phyloP scores from a whole-genome alignment of 108 stramenopile species.

The Epithemia pelagica region DNA sequence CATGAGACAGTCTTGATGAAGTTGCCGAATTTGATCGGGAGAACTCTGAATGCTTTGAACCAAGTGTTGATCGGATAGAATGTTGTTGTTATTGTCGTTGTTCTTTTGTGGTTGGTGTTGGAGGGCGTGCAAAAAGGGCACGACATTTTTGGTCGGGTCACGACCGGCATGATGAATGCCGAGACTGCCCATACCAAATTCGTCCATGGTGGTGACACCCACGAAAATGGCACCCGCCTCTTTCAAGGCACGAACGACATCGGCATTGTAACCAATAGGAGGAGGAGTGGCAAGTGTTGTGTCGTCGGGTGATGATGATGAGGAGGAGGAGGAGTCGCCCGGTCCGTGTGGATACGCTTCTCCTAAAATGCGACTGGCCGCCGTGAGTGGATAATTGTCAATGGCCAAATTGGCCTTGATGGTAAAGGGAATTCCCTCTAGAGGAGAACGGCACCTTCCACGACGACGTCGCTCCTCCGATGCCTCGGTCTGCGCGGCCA shows the following conservation, averaged over 20 bases:
- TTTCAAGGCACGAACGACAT: conserved; percentile 55
- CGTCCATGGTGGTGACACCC: conserved; percentile 93
- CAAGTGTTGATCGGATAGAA: not conserved
- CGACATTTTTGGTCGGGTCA: conserved; percentile 50
- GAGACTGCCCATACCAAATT: conserved; percentile 96
- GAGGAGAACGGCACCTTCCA: conserved; percentile 24
- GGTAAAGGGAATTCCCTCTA: conserved; percentile 90
- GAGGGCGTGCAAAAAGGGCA: conserved; percentile 22
- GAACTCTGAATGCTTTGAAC: conserved; percentile 11
- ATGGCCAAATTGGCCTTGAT: conserved; percentile 94
- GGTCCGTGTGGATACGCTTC: not conserved
- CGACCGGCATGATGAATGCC: conserved; percentile 46
- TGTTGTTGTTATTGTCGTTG: not conserved
- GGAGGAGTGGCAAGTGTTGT: not conserved
- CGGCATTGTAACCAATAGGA: conserved; percentile 70
- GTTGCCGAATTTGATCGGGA: conserved; percentile 16
- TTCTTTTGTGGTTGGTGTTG: not conserved
- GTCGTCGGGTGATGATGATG: not conserved
- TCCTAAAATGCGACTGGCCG: conserved; percentile 73
- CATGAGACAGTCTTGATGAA: conserved; percentile 16
- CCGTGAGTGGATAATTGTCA: conserved; percentile 54
- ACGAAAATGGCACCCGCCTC: conserved; percentile 77
- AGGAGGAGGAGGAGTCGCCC: not conserved
- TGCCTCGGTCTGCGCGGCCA: conserved; percentile 40
- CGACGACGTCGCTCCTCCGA: conserved; percentile 43